Base-by-base conservation (phyloP, 805 yeast species). In the Starmerella apicola region DNA sequence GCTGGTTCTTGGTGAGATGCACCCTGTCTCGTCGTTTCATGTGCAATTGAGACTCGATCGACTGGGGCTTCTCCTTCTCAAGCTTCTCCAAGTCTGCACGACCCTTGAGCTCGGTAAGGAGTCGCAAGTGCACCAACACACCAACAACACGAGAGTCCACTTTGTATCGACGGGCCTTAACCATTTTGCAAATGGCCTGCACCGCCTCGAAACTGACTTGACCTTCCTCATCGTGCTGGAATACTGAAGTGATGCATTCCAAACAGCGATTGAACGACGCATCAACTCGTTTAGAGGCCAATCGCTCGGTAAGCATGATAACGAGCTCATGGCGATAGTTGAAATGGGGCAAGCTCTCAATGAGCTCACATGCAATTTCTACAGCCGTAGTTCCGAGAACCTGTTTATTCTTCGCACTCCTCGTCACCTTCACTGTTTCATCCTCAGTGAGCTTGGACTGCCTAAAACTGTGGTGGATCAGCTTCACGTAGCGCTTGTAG, bases 1-100 rank as follows among this genome's bases (percentile, higher is more conserved):
- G 70, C 60, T 88, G 88, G 59, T 81, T 81, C 58, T 88, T 88
- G n/a, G 94, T 77, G 36, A 88, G 62, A 65, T 86, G 94, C 3
- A 83, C 84, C 51, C 95, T 69, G 58, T 91, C 94, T 58, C 85
- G 83, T 66, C 86, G 88, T 56, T 72, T 76, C 33, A 80, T 38
- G 53, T 78, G 80, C 4, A 63, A 61, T 29, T 60, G 65, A 5
- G 50, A 39, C 26, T 32, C 50, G 6, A 37, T 22, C 15, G 49
- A 41, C 8, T 62, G 61, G 15, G 61, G 61, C 20, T 62, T 67
- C 34, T 66, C 68, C 27, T 68, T 72, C 21, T 58, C 68, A 20
- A 64, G 64, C 27, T 65, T 69, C 54, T 71, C 59, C 21, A 54
- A 46, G 25, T 58, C 61, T 2, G 60, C 63, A 23, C 58, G 48